Percentiles rank a stretch among this genome's conserved stretches.
Conservation (phyloP, 495 filamentous ascomycete genomes). For the Durotheca rogersii region DNA sequence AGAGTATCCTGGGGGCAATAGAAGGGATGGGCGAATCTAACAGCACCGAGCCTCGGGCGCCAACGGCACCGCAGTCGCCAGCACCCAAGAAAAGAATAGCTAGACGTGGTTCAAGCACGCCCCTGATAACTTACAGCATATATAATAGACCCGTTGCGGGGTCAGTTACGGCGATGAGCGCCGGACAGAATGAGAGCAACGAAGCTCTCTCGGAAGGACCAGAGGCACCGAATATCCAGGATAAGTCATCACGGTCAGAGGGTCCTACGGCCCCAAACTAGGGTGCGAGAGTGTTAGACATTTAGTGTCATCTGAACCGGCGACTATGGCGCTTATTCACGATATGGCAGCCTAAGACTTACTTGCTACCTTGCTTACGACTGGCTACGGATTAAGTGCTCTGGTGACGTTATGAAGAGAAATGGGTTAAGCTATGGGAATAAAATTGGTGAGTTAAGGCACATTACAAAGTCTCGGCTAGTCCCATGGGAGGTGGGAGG, state of each 20-base stretch:
- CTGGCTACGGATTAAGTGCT: background rate
- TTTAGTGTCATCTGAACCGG: constrained; percentile 15
- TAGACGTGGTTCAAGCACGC: constrained; percentile 17
- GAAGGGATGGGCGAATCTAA: constrained; percentile 2
- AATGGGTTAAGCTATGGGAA: background rate
- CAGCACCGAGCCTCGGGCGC: background rate
- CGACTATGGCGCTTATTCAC: background rate
- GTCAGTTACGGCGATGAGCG: background rate
- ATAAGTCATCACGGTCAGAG: no score
- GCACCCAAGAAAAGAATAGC: constrained; percentile 13
- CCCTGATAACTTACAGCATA: constrained; percentile 25
- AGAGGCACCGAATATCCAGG: no score
- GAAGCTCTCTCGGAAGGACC: background rate
- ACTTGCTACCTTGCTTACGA: constrained; percentile 1
- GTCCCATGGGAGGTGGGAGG: no score
- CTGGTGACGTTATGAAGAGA: background rate
- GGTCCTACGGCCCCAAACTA: no score
- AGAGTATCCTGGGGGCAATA: constrained; percentile 6
- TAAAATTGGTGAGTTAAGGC: no score
- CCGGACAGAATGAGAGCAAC: constrained; percentile 1
- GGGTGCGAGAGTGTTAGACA: background rate
- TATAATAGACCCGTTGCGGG: constrained; percentile 36
- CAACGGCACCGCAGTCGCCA: constrained; percentile 1
- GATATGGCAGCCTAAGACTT: no score
- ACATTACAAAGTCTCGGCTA: no score